Base-by-base conservation (phyloP, 148 eudicot genomes). In the Mesembryanthemum crystallinum region DNA sequence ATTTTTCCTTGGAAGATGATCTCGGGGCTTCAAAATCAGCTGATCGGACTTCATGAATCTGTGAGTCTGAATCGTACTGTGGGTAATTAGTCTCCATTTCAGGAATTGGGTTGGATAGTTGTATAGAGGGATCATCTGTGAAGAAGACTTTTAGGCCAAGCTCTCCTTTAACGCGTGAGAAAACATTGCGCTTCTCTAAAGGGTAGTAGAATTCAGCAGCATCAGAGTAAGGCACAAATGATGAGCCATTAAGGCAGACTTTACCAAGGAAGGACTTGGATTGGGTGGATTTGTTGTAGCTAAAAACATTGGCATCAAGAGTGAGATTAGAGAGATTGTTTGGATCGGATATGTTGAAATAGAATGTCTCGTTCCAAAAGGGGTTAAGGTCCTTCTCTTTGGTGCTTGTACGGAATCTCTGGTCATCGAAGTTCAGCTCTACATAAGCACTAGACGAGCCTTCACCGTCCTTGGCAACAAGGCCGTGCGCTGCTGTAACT, bases 301-400 rank as follows among this genome's bases (percentile, higher is more conserved):
- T 88, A 86, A 79, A 91, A 37, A 91, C 90, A 27, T 30, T 62
- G 14, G 97, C 95, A n/a, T 94, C 88, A 2, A 94, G 89, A 18
- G 85, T 78, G 18, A 82, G 90, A 58, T 85, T 78, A 8, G 88
- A 49, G 20, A 94, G 85, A 74, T 81, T 76, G 75, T 77, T 64
- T 25, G 92, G 94, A 68, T 91, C 81, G 25, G 95, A 78, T 27
- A 94, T 82, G 75, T 86, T 88, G 87, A 94, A 91, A 58, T 86
- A 91, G 72, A 91, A 94, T 0, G 89, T 80, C 77, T 94, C 98
- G 23, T 94, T 90, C 98, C 98, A 94, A 72, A 77, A 82, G 1
- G 98, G 98, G 52, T 90, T 72, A 8, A 88, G 86, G 81, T 94
- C 98, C 55, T 83, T 91, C 67, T 93, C 91, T 77, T 88, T 91